Evolutionary conservation across 305 asterid species (phyloP).

Genomic region (Fraxinus xanthoxyloides): DNA sequence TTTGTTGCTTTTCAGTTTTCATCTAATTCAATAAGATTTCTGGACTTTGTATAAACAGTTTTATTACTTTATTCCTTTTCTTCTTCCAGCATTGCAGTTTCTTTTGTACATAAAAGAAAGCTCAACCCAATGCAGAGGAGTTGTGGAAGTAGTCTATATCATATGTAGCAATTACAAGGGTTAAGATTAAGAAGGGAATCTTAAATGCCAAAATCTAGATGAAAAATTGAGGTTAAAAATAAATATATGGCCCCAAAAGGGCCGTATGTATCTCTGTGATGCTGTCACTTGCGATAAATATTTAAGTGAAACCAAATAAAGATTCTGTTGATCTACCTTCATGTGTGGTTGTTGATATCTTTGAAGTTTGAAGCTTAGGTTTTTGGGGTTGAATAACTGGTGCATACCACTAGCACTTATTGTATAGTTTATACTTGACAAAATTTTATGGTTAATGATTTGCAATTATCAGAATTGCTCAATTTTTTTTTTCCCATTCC

Average conservation of each 20-base stretch:
- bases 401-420: neutral
- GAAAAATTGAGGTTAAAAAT: neutral
- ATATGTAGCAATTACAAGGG: neutral
- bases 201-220: neutral
- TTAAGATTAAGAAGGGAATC: neutral
- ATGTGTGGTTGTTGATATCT: neutral
- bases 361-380: neutral
- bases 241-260: neutral
- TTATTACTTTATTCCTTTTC: neutral
- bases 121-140: neutral
- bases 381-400: neutral
- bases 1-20: neutral
- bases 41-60: neutral
- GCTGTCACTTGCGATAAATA: neutral
- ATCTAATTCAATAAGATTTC: neutral
- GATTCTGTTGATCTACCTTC: neutral
- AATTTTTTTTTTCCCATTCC: neutral
- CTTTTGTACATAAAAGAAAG: neutral
- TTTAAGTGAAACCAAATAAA: neutral
- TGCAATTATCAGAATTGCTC: neutral
- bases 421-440: neutral
- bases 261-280: neutral
- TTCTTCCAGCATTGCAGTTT: neutral
- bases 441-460: neutral
- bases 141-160: neutral